Percentiles rank a stretch among this genome's conserved stretches.
phyloP scores from a whole-genome alignment of 768 basidiomycete species.

The Termitomyces sp. region DNA sequence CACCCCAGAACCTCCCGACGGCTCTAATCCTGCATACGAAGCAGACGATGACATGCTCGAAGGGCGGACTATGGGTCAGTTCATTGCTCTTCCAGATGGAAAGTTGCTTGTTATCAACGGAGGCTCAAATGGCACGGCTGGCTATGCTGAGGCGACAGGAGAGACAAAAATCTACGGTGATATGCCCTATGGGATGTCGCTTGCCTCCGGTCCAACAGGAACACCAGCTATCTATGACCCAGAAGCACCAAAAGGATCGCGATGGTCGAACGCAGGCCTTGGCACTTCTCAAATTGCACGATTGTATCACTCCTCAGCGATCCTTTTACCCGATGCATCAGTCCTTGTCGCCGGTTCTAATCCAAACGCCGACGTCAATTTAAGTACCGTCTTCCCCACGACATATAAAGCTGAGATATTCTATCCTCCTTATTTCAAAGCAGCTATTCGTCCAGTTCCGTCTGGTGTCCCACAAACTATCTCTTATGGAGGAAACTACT shows the following conservation, averaged over 20 bases:
- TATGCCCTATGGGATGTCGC: slow-evolving; percentile 56
- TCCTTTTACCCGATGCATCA: slow-evolving; percentile 77
- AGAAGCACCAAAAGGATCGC: slow-evolving; percentile 49
- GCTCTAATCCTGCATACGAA: slow-evolving; percentile 50
- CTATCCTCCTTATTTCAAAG: slow-evolving; percentile 88
- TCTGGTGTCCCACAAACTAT: slow-evolving; percentile 67
- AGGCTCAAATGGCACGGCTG: slow-evolving; percentile 73
- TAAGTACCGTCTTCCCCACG: slow-evolving; percentile 60
- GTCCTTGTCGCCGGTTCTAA: slow-evolving; percentile 90
- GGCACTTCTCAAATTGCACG: slow-evolving; percentile 52
- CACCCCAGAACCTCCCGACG: slow-evolving; percentile 76
- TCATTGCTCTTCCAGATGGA: slow-evolving; percentile 75
- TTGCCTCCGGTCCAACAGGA: slow-evolving; percentile 64
- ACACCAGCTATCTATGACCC: slow-evolving; percentile 69
- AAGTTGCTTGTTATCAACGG: slow-evolving; percentile 79
- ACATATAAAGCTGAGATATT: slow-evolving; percentile 81
- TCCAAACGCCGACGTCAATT: slow-evolving; percentile 81
- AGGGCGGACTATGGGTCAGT: slow-evolving; percentile 87
- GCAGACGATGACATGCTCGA: slow-evolving; percentile 74
- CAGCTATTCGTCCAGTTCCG: slow-evolving; percentile 61
- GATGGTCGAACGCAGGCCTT: slow-evolving; percentile 59
- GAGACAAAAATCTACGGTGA: slow-evolving; percentile 34
- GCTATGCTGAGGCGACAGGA: slow-evolving; percentile 49
- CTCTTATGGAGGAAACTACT: slow-evolving; percentile 76
- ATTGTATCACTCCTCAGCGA: slow-evolving; percentile 77